These are phyloP conservation scores for Musa itinerans DNA, from an alignment of 176 grass and related monocot genomes.

Conservation along the genomic window DNA sequence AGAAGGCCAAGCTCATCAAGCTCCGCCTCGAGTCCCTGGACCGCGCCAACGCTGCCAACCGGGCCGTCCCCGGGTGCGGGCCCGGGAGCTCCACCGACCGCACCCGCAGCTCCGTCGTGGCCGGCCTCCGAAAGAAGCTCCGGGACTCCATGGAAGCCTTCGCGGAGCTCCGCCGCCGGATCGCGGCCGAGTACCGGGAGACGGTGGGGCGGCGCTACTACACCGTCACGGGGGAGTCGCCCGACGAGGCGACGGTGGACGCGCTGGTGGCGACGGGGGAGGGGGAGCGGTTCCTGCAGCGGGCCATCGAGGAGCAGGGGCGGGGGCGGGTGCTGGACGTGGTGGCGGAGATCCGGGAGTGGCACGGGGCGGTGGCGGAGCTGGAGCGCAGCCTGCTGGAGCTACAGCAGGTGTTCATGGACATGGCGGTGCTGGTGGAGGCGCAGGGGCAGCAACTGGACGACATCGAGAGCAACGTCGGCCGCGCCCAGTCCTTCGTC, in stretches of 20 bases:
- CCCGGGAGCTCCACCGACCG: conserved; percentile 38
- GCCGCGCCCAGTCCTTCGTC: conserved; percentile 36
- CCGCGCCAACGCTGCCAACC: conserved; percentile 29
- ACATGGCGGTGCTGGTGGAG: conserved; percentile 70
- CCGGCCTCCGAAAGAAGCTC: conserved; percentile 39
- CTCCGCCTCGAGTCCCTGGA: conserved; percentile 39
- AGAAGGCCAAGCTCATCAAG: conserved; percentile 36
- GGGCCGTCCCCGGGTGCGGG: conserved; percentile 28
- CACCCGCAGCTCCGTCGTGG: conserved; percentile 31
- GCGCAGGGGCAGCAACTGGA: conserved; percentile 42
- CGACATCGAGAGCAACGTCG: conserved; percentile 53
- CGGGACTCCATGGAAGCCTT: conserved; percentile 44
- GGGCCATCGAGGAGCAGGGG: conserved; percentile 33
- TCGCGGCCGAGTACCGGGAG: conserved; percentile 39
- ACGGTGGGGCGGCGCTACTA: conserved; percentile 51
- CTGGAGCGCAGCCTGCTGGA: conserved; percentile 57
- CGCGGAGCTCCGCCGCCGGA: conserved; percentile 34
- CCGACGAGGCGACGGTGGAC: conserved; percentile 52
- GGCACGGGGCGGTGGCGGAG: conserved; percentile 34
- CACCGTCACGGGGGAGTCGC: conserved; percentile 49
- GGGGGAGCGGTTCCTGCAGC: conserved; percentile 17
- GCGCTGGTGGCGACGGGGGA: conserved; percentile 25
- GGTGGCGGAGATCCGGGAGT: conserved; percentile 35
- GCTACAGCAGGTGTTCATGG: conserved; percentile 78
- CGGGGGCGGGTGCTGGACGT: conserved; percentile 34